Evolutionary conservation across 352 stramenopile genomes (phyloP).

Genomic region (Phytophthora fragariaefolia): DNA sequence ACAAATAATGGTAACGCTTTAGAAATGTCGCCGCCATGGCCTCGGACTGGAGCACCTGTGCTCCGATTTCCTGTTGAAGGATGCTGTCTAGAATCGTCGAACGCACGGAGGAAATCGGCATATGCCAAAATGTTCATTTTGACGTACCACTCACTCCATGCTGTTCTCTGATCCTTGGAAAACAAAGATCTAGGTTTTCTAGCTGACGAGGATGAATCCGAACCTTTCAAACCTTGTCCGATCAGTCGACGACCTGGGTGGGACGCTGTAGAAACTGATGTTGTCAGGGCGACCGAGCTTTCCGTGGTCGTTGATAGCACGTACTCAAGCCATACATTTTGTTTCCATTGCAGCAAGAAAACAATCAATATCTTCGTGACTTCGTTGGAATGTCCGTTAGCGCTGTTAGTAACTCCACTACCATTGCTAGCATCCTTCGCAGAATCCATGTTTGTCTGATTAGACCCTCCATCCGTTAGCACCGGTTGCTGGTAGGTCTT

Average conservation of each 20-base stretch:
- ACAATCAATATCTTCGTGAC: constrained; percentile 80
- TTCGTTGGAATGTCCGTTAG: constrained; percentile 24
- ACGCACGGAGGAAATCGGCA: constrained; percentile 82
- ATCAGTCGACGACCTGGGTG: constrained; percentile 28
- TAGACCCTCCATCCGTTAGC: constrained; percentile 18
- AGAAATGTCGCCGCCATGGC: constrained; percentile 11
- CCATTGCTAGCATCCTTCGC: constrained; percentile 6
- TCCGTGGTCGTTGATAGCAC: constrained; percentile 79
- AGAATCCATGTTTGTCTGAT: constrained; percentile 17
- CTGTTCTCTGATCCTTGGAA: constrained; percentile 49
- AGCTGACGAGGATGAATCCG: constrained; percentile 21
- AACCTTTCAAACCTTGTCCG: constrained; percentile 33
- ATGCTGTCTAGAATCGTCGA: constrained; percentile 66
- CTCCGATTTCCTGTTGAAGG: constrained; percentile 15
- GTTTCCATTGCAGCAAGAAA: constrained; percentile 89
- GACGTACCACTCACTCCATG: constrained; percentile 84
- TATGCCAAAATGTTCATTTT: constrained; percentile 88
- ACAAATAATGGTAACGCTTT: constrained; percentile 56
- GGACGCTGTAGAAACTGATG: constrained; percentile 2
- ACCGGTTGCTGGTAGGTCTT: constrained; percentile 52
- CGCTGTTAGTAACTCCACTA: constrained; percentile 6
- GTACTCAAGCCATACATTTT: constrained; percentile 91
- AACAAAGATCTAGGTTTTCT: constrained; percentile 43
- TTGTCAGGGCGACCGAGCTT: constrained; percentile 15
- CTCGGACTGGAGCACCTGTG: constrained; percentile 8